Conservation (phyloP, 2,329 filamentous ascomycete species). For the Diaporthe capsici region DNA sequence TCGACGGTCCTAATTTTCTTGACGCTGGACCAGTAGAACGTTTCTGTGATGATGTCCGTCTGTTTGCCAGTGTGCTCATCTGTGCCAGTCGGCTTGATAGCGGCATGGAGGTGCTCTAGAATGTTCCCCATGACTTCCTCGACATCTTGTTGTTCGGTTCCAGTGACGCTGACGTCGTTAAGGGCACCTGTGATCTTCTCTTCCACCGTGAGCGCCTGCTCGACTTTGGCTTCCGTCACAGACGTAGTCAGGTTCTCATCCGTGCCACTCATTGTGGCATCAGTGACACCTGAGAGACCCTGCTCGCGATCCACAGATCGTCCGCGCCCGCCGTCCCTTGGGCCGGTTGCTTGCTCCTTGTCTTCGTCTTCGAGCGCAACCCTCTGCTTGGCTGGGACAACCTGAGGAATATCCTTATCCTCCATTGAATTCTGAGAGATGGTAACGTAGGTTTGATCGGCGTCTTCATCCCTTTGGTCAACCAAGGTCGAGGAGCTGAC, state of each 20-base stretch:
- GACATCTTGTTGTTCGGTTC: conserved; percentile 89
- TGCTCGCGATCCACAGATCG: conserved; percentile 36
- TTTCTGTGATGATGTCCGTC: conserved; percentile 82
- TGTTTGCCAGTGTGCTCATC: conserved; percentile 79
- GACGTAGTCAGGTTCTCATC: conserved; percentile 41
- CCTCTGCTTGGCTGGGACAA: conserved; percentile 47
- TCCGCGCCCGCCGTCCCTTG: background rate
- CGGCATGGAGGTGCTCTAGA: conserved; percentile 89
- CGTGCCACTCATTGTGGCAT: conserved; percentile 43
- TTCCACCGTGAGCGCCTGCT: conserved; percentile 55
- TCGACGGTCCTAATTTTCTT: conserved; percentile 62
- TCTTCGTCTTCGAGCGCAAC: conserved; percentile 41
- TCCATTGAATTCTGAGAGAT: conserved; percentile 38
- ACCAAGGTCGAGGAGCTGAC: conserved; percentile 68
- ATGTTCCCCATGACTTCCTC: conserved; percentile 96
- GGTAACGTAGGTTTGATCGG: conserved; percentile 54
- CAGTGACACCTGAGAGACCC: conserved; percentile 22
- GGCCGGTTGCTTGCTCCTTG: conserved; percentile 35
- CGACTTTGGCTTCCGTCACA: conserved; percentile 44
- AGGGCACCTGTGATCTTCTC: conserved; percentile 61
- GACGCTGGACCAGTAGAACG: conserved; percentile 74
- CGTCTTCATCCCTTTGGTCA: conserved; percentile 56
- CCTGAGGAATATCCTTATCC: conserved; percentile 33
- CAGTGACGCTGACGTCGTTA: conserved; percentile 62
- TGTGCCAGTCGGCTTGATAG: conserved; percentile 79